These are phyloP conservation scores for Arctium minus DNA, from an alignment of 129 eudicot species.

Conservation along the genomic window DNA sequence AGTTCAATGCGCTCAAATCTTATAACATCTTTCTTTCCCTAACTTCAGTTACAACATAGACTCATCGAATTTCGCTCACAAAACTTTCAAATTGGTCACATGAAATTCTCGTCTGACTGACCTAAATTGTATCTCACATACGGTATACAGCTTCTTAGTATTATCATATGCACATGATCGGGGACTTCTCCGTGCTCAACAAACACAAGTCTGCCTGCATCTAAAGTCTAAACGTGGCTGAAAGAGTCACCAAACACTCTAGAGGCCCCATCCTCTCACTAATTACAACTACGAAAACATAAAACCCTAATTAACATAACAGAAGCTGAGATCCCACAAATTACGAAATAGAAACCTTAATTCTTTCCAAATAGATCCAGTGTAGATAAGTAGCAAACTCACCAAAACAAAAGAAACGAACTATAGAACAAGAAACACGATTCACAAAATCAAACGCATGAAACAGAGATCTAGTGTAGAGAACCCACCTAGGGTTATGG, in stretches of 20 bases:
- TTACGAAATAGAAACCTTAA: background rate
- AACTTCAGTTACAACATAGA: background rate
- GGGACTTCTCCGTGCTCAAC: background rate
- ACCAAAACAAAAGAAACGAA: background rate
- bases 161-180: background rate
- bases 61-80: background rate
- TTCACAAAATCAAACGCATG: background rate
- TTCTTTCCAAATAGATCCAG: slow-evolving; percentile 5
- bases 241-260: slow-evolving; percentile 2
- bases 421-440: background rate
- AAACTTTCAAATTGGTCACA: background rate
- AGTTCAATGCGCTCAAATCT: background rate
- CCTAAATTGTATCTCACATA: background rate
- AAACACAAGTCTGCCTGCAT: background rate
- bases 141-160: background rate
- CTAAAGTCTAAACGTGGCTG: background rate
- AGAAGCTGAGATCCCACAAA: slow-evolving; percentile 25
- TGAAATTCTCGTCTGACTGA: background rate
- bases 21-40: background rate
- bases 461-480: slow-evolving; percentile 5
- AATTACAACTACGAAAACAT: background rate
- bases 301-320: slow-evolving; percentile 18
- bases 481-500: slow-evolving; percentile 79
- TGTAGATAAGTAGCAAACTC: background rate
- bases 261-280: background rate